Base-by-base conservation (phyloP, 2,329 filamentous ascomycete species). In the Monascus ruber region DNA sequence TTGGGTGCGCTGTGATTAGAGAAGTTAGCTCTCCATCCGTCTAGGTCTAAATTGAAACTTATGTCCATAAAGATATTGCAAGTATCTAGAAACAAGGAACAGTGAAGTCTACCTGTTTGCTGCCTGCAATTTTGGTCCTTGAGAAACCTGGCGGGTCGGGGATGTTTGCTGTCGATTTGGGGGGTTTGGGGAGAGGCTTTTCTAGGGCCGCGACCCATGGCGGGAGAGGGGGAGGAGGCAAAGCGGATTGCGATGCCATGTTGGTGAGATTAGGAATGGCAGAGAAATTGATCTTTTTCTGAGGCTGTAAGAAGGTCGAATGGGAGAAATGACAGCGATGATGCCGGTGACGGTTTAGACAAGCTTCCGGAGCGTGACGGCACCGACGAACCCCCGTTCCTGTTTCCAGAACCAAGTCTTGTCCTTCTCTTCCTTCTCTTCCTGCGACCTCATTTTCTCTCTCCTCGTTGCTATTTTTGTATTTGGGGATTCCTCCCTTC, bases 91-190 rank as follows among this genome's bases (percentile, higher is more conserved):
- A 17, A 17, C 17, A 17, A 17, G 17, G 17, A 17, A 17, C 3
- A 35, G 26, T 26, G 29, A 39, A 27, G 33, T 39, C 48, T 44
- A 17, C 39, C 44, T 40, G 34, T 31, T 47, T 36, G 6, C 74
- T 74, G 51, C 69, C 64, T 37, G 66, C 56, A 25, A 58, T 44
- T 48, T 58, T 43, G 65, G 58, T 54, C 64, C 77, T 58, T 62
- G 78, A 78, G 69, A 81, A 96, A 57, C 91, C 89, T 39, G 85
- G 85, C 36, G 91, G 91, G 61, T 98, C 88, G 42, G 82, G 73
- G 49, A 95, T 79, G 58, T 73, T 74, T 51, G 69, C 58, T 37
- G 63, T 50, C 17, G 53, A 58, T 43, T 74, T 72, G 64, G 85
- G 86, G 37, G 79, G 63, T 59, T 77, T 83, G 37, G 75, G 60